These are phyloP conservation scores for Pseudevernia furfuracea DNA, from an alignment of 495 filamentous ascomycete species.

Conservation along the genomic window DNA sequence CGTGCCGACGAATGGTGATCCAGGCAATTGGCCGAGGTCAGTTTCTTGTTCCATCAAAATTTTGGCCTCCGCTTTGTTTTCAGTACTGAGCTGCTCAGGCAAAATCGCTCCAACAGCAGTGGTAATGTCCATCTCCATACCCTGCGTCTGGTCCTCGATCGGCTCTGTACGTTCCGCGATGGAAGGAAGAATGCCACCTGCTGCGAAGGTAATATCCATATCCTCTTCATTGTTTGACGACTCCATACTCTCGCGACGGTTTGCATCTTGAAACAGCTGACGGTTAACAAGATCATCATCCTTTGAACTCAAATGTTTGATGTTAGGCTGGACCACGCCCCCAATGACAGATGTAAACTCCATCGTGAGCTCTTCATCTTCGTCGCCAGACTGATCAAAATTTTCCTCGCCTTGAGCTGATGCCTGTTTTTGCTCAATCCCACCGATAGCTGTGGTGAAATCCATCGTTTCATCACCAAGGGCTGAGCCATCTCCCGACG, in stretches of 20 bases:
- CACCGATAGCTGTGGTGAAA: conserved; percentile 50
- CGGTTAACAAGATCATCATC: conserved; percentile 11
- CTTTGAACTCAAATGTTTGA: background rate
- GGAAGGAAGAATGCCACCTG: conserved; percentile 57
- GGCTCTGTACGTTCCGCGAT: conserved; percentile 33
- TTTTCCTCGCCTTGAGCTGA: conserved; percentile 22
- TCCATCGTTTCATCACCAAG: conserved; percentile 31
- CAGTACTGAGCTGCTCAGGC: conserved; percentile 33
- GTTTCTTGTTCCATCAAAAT: conserved; percentile 53
- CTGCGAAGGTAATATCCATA: conserved; percentile 68
- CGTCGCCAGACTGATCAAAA: conserved; percentile 33
- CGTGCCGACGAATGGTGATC: conserved; percentile 46
- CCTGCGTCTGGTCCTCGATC: conserved; percentile 43
- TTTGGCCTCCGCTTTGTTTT: conserved; percentile 45
- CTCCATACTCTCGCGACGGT: conserved; percentile 15
- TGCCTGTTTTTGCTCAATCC: conserved; percentile 54
- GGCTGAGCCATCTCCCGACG: conserved; percentile 22
- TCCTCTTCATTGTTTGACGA: conserved; percentile 34
- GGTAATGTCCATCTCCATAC: conserved; percentile 52
- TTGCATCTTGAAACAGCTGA: conserved; percentile 10
- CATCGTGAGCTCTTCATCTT: conserved; percentile 72
- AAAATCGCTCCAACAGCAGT: conserved; percentile 51
- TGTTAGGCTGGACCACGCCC: conserved; percentile 43
- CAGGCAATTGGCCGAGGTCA: conserved; percentile 46
- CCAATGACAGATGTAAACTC: conserved; percentile 71